Base-by-base conservation (phyloP, 2,329 filamentous ascomycete species). In the Ilyonectria robusta region DNA sequence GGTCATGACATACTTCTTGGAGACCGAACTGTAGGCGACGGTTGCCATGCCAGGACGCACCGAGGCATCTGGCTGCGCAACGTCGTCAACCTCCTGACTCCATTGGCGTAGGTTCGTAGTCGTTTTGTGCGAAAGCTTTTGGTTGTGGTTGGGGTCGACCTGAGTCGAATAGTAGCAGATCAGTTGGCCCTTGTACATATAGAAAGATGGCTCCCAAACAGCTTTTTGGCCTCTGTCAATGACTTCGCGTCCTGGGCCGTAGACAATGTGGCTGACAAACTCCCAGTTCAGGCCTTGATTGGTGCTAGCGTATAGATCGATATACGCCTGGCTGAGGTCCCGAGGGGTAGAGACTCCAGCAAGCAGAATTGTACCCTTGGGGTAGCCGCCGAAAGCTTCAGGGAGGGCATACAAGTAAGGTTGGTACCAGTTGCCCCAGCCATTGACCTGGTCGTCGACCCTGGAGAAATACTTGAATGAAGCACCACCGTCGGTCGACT, bases 351-450 rank as follows among this genome's bases (percentile, higher is more conserved):
- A 61, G 9, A 64, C 57, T 23, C 68, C 68, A 15, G 68, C 57
- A 11, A 70, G 53, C 4, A 71, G 53, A 4, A 71, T 50, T n/a
- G 70, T 71, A 4, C 68, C 68, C 1, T 84, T 79, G 74, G 40
- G 40, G 17, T 85, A 92, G 1, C 83, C 81, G 15, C 86, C 91
- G 58, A 93, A 81, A 4, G 80, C 76, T 48, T 86, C 80, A 0
- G 88, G 86, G 3, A 93, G 83, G 66, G 88, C 84, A 73, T 91
- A 92, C 6, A 93, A 82, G 76, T 88, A 88, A 0, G 92, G 92
- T 73, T 93, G 92, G 75, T 92, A 92, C n/a, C 89, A 85, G 55
- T 92, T 78, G 19, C 91, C 91, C 81, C 87, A 89, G 31, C 86
- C 86, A 68, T 92, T 89, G 35, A 86, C 87, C 57, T 86, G 83